A percentile compares a stretch with the other conserved stretches of the same genome.
phyloP scores from a whole-genome alignment of 305 asterid species.

The Fraxinus latifolia region DNA sequence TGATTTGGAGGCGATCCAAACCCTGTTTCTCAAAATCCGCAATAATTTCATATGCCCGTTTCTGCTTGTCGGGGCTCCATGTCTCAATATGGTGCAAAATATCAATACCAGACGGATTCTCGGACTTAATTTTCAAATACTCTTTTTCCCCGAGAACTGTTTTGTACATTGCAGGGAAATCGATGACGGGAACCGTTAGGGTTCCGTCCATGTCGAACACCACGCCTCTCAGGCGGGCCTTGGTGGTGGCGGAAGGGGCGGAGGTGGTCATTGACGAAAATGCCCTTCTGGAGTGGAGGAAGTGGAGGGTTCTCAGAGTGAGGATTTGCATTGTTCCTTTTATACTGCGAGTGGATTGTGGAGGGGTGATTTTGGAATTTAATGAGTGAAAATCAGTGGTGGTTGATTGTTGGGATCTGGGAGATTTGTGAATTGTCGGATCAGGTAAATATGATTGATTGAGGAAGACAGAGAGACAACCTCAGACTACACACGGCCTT shows the following conservation, averaged over 20 bases:
- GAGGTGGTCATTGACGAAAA: constrained; percentile 53
- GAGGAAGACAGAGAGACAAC: too few relatives aligned
- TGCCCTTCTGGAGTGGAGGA: constrained; percentile 34
- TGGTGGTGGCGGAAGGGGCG: constrained; percentile 26
- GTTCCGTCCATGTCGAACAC: constrained; percentile 99
- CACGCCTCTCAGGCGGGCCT: constrained; percentile 65
- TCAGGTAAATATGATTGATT: too few relatives aligned
- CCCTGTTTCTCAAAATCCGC: constrained; percentile 83
- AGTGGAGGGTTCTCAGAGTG: constrained; percentile 19
- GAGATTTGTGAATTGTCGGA: background rate
- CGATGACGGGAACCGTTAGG: constrained; percentile 84
- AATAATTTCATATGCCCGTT: constrained; percentile 56
- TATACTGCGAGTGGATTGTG: background rate
- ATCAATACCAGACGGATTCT: constrained; percentile 74
- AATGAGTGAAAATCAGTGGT: background rate
- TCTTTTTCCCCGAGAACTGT: constrained; percentile 81
- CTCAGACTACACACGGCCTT: too few relatives aligned
- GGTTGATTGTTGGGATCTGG: background rate
- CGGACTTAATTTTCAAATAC: constrained; percentile 41
- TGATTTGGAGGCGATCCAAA: constrained; percentile 77
- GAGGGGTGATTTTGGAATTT: background rate
- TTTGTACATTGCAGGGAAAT: constrained; percentile 82
- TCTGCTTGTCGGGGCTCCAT: constrained; percentile 75
- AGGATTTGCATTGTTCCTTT: constrained; percentile 2
- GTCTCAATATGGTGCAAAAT: constrained; percentile 76